Conservation (phyloP, 495 filamentous ascomycete genomes). For the Penicillium odoratum region DNA sequence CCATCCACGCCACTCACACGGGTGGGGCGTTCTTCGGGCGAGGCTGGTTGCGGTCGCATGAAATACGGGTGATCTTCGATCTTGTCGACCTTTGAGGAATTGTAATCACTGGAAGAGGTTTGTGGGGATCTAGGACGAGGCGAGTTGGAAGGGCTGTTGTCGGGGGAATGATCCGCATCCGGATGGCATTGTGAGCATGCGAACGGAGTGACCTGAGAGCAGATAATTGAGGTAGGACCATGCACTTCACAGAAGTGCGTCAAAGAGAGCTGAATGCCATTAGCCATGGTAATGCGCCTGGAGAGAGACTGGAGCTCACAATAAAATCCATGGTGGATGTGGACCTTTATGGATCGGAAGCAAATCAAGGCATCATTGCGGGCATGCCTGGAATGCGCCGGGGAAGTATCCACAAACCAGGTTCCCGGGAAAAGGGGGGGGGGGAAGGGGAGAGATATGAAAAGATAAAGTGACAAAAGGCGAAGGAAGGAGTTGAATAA, state of each 20-base stretch:
- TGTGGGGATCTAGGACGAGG: constrained; percentile 21
- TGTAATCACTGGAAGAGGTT: constrained; percentile 13
- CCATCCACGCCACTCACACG: constrained; percentile 38
- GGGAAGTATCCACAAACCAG: constrained; percentile 22
- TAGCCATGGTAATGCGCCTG: background rate
- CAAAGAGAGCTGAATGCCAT: constrained; percentile 69
- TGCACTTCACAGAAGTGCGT: constrained; percentile 97
- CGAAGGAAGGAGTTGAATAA: constrained; percentile 5
- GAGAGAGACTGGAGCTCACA: constrained; percentile 32
- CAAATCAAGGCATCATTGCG: constrained; percentile 36
- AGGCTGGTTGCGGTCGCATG: constrained; percentile 34
- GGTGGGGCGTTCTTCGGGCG: constrained; percentile 34
- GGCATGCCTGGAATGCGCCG: constrained; percentile 35
- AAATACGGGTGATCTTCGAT: constrained; percentile 51
- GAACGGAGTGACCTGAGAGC: constrained; percentile 83
- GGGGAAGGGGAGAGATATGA: constrained; percentile 12
- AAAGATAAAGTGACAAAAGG: background rate
- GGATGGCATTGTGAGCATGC: constrained; percentile 71
- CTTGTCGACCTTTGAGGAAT: constrained; percentile 42
- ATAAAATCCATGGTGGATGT: constrained; percentile 48
- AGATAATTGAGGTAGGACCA: constrained; percentile 92
- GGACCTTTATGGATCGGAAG: constrained; percentile 19
- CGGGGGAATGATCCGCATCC: constrained; percentile 35
- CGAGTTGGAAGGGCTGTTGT: constrained; percentile 31
- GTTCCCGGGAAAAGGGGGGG: constrained; percentile 15